A percentile compares a stretch with the other conserved stretches of the same genome.
phyloP scores from a whole-genome alignment of 768 basidiomycete genomes.

The Podaxis carcinomalis region DNA sequence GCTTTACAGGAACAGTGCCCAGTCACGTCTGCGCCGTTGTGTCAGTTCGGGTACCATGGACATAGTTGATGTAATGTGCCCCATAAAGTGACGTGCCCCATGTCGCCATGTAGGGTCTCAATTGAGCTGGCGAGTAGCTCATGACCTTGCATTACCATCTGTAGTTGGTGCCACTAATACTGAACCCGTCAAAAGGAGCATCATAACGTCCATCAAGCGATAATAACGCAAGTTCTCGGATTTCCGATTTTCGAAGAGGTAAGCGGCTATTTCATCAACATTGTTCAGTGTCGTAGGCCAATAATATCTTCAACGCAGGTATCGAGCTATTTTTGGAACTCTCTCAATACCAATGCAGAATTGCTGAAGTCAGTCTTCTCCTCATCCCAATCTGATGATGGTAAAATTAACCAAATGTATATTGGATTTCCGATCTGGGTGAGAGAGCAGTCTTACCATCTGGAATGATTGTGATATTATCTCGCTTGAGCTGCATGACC shows the following conservation, averaged over 20 bases:
- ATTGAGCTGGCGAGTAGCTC: too few relatives aligned
- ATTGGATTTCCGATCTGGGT: background rate
- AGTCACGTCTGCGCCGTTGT: too few relatives aligned
- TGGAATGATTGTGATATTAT: constrained; percentile 49
- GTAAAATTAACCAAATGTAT: background rate
- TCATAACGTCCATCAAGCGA: background rate
- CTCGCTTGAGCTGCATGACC: constrained; percentile 46
- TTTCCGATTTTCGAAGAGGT: background rate
- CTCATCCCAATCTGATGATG: constrained; percentile 33
- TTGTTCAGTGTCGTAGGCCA: background rate
- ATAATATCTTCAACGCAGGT: background rate
- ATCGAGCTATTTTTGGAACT: constrained; percentile 39
- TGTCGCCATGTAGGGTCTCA: too few relatives aligned
- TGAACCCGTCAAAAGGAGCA: background rate
- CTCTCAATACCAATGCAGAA: constrained; percentile 32
- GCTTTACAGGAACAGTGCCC: too few relatives aligned
- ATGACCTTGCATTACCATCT: too few relatives aligned
- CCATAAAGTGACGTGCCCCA: too few relatives aligned
- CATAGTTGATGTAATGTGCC: too few relatives aligned
- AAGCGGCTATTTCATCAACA: background rate
- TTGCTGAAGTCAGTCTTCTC: constrained; percentile 41
- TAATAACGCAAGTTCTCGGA: background rate
- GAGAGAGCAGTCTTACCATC: constrained; percentile 36
- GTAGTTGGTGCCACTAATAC: too few relatives aligned
- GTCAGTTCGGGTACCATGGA: too few relatives aligned